These are phyloP conservation scores for Sphagnum tenellum DNA, from an alignment of 225 moss, liverwort and hornwort species.

Conservation along the genomic window DNA sequence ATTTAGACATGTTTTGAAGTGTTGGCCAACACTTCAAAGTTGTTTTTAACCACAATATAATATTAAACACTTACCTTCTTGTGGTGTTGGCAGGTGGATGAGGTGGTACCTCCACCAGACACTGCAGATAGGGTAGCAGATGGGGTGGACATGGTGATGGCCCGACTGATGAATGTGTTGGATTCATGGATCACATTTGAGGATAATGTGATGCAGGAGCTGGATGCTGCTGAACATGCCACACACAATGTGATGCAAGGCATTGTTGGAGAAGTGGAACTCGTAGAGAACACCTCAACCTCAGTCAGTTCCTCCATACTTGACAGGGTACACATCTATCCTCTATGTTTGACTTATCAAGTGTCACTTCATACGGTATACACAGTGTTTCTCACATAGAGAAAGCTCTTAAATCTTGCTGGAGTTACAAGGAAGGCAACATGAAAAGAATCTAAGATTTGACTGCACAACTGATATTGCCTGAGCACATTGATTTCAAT, in stretches of 20 bases:
- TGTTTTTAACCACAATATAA: too few relatives aligned
- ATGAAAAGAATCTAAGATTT: not conserved
- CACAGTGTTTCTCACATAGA: not conserved
- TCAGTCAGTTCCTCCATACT: conserved; percentile 8
- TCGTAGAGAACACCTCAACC: conserved; percentile 11
- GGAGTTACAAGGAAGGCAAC: not conserved
- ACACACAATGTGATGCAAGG: conserved; percentile 15
- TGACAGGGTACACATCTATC: conserved; percentile 8
- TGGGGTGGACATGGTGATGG: conserved; percentile 26
- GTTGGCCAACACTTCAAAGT: too few relatives aligned
- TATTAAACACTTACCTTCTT: too few relatives aligned
- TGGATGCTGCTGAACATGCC: conserved; percentile 21
- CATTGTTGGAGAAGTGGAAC: conserved; percentile 16
- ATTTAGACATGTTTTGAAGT: too few relatives aligned
- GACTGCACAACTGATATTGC: not conserved
- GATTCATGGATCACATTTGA: conserved; percentile 44
- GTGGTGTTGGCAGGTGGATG: conserved; percentile 12
- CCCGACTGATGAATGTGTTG: conserved; percentile 21
- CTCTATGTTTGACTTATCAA: not conserved
- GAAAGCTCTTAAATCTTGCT: not conserved
- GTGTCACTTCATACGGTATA: not conserved
- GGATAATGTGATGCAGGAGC: conserved; percentile 29
- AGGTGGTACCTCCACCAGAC: conserved; percentile 17
- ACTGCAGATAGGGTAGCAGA: conserved; percentile 8
- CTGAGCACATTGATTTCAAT: not conserved